A percentile compares a stretch with the other conserved stretches of the same genome.
Evolutionary conservation across 345 rosid species (phyloP).

Genomic region (Acer negundo): DNA sequence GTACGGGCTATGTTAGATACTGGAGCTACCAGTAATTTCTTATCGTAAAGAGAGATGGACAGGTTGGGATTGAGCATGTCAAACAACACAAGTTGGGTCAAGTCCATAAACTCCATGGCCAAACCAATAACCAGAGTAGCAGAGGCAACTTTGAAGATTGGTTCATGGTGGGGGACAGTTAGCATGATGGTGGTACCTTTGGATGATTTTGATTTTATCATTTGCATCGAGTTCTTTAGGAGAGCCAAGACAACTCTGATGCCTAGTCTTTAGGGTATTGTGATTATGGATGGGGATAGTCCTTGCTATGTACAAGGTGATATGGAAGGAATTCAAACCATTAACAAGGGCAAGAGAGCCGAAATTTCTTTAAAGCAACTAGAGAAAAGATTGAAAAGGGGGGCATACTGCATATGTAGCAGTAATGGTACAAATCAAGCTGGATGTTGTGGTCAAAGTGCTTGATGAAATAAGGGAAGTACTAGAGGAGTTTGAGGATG

Average conservation of each 20-base stretch:
- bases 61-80: neutral
- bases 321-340: neutral
- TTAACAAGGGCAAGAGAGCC: fast-evolving
- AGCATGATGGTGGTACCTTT: neutral
- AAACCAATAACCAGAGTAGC: neutral
- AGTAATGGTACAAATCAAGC: neutral
- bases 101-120: neutral
- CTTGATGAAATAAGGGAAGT: neutral
- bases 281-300: neutral
- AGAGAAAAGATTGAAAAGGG: neutral
- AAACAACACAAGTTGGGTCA: neutral
- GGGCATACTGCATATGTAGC: neutral
- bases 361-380: neutral
- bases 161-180: neutral
- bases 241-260: neutral
- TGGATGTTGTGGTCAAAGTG: neutral
- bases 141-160: neutral
- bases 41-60: neutral
- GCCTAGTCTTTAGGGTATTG: neutral
- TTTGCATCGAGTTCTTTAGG: neutral
- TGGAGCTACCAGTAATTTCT: neutral
- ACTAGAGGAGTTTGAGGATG: neutral
- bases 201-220: neutral
- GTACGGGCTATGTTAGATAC: neutral
- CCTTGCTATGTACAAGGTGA: neutral